Evolutionary conservation across 768 basidiomycete species (phyloP), one percentile per base, ranked within the genome.

Genomic region (Mycena floridula): DNA sequence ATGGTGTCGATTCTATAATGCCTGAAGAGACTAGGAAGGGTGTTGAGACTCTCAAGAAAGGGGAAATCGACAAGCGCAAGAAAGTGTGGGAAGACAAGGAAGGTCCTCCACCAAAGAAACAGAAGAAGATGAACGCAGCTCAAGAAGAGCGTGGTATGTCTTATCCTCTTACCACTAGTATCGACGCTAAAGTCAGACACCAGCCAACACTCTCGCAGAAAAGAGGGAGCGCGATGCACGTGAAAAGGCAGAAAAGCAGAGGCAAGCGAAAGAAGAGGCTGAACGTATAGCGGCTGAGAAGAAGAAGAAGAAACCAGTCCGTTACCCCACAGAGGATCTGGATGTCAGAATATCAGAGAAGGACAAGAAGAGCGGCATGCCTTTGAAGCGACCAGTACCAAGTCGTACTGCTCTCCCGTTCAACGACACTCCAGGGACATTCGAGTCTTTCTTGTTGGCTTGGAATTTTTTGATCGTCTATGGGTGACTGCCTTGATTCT

Each of bases 391-490:
- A 48, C 90, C 90, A 20, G 54, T 74, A 38, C 77, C 86, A 4
- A 86, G 77, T 54, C 70, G 75, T 42, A 59, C 63, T 2, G 69
- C 71, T 11, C 65, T 91, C 42, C 85, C 90, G 4, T 89, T 90
- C 59, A 80, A 82, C 41, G 74, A 79, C 27, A 66, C 69, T 25
- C 70, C 76, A 7, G 72, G 70, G 9, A 66, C 74, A 11, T 95
- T 96, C 50, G 94, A 97, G 59, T 68, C 74, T 7, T 91, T 97
- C 61, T 64, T 98, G 24, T 85, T 89, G 84, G 69, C 81, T 7
- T 99, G 94, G 94, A 93, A 90, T 63, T 95, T 95, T 62, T 64
- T 98, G 44, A 85, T 89, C 43, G 85, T 92, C 42, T 94, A 94
- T 63, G 91, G 93, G 96, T 96, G 59, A 54, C 81, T 64, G 24